Evolutionary conservation across 75 land plant genomes (phyloP), one percentile per base, ranked within the genome.

Genomic region (Pinus tabuliformis): DNA sequence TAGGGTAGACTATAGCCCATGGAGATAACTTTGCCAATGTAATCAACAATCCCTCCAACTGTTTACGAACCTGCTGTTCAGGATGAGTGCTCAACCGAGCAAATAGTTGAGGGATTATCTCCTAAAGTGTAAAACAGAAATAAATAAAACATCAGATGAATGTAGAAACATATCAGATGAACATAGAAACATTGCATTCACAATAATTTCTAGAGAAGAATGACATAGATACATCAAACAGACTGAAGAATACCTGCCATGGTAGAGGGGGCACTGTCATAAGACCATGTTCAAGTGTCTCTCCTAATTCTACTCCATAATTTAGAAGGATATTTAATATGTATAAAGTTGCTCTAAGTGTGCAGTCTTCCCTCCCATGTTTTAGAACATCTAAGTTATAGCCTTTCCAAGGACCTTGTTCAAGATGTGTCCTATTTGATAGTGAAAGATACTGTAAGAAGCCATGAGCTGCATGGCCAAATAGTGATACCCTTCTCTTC

Each of bases 1-100:
- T 88, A 49, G 99, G 96, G 78, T 92, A 97, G n/a, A 97, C 99
- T 39, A 97, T 85, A 36, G 98, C 94, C 92, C 96, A 91, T n/a
- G 99, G 99, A 82, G 88, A 92, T 61, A 84, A 73, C 74, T 91
- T 91, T n/a, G 95, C 98, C 62, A 93, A 81, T 79, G 87, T 81
- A 81, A 91, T 82, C 62, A 97, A 74, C 52, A 97, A 75, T 2
- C 85, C 85, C 73, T 95, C 92, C 74, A 97, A 52, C 59, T 91
- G 96, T 76, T 88, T 95, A 56, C 99, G 78, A 15, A 97, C 92
- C 56, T 81, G 83, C 57, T 84, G 68, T 77, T 95, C 90, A 26
- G 99, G 94, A 88, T 97, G 99, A 81, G 90, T 86, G 72, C 91
- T 97, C 78, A 97, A 75, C 3, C 96, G 91, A 49, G 98, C 98